Conservation (phyloP, 352 stramenopile species). For the Phytophthora crassamura region DNA sequence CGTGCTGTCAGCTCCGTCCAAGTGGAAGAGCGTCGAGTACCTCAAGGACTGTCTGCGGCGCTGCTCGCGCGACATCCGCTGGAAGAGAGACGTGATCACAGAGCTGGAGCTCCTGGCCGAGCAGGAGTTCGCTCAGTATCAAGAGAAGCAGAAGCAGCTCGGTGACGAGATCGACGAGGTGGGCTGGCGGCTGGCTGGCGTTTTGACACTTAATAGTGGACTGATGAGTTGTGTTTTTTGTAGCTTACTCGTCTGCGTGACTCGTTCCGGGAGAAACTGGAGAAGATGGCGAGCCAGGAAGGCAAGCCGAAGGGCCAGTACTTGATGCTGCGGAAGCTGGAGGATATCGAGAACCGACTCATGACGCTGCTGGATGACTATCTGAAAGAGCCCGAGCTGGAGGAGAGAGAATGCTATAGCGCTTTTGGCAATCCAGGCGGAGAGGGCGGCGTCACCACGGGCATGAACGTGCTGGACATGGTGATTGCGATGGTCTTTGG, state of each 20-base stretch:
- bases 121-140: conserved; percentile 61
- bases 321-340: conserved; percentile 77
- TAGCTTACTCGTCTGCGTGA: conserved; percentile 69
- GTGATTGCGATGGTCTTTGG: conserved; percentile 87
- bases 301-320: conserved; percentile 44
- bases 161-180: conserved; percentile 84
- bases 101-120: conserved; percentile 79
- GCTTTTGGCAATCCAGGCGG: conserved; percentile 42
- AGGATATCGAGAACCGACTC: conserved; percentile 82
- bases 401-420: conserved; percentile 53
- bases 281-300: conserved; percentile 30
- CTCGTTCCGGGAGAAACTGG: conserved; percentile 72
- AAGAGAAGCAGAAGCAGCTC: conserved; percentile 51
- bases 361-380: conserved; percentile 64
- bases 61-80: conserved; percentile 81
- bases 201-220: neutral
- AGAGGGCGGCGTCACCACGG: conserved; percentile 32
- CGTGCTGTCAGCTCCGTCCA: conserved; percentile 60
- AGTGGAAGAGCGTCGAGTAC: conserved; percentile 85
- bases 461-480: conserved; percentile 90
- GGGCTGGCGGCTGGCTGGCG: conserved; percentile 1
- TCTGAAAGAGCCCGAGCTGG: conserved; percentile 62
- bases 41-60: conserved; percentile 78
- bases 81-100: conserved; percentile 73
- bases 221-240: neutral